Conservation (phyloP, 768 basidiomycete species). For the Hortiboletus flavorubellus region DNA sequence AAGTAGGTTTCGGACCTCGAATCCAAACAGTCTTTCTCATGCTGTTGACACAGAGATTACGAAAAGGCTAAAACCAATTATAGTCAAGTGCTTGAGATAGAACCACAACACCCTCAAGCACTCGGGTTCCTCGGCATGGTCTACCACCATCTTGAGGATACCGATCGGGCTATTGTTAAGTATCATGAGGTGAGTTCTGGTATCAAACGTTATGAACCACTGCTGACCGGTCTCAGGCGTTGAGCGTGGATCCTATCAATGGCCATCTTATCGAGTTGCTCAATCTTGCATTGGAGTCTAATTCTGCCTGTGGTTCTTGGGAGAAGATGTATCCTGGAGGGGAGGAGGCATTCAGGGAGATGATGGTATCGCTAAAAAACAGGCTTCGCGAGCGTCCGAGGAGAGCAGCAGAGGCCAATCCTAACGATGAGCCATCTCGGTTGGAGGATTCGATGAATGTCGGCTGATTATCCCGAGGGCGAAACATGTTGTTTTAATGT, state of each 20-base stretch:
- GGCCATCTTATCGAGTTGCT: slow-evolving; percentile 76
- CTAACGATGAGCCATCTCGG: slow-evolving; percentile 16
- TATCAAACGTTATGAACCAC: neutral
- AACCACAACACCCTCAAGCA: slow-evolving; percentile 78
- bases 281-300: slow-evolving; percentile 71
- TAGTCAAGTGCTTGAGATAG: slow-evolving; percentile 77
- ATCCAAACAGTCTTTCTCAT: slow-evolving; percentile 2
- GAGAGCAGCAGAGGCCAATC: slow-evolving; percentile 15
- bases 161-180: slow-evolving; percentile 79
- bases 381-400: slow-evolving; percentile 26
- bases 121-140: slow-evolving; percentile 90
- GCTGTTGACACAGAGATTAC: slow-evolving; percentile 36
- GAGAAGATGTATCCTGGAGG: slow-evolving; percentile 35
- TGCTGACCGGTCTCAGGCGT: slow-evolving; percentile 42
- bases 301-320: slow-evolving; percentile 30
- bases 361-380: slow-evolving; percentile 32
- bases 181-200: slow-evolving; percentile 78
- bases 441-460: slow-evolving; percentile 32
- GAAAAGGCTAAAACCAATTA: slow-evolving; percentile 74
- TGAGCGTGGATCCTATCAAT: slow-evolving; percentile 83
- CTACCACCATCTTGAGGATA: slow-evolving; percentile 66
- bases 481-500: slow-evolving; percentile 26
- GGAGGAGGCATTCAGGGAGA: slow-evolving; percentile 31
- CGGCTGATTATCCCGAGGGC: slow-evolving; percentile 21
- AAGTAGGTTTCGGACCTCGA: slow-evolving; percentile 46